phyloP scores from a whole-genome alignment of 352 stramenopile genomes.

The Pythium periplocum region DNA sequence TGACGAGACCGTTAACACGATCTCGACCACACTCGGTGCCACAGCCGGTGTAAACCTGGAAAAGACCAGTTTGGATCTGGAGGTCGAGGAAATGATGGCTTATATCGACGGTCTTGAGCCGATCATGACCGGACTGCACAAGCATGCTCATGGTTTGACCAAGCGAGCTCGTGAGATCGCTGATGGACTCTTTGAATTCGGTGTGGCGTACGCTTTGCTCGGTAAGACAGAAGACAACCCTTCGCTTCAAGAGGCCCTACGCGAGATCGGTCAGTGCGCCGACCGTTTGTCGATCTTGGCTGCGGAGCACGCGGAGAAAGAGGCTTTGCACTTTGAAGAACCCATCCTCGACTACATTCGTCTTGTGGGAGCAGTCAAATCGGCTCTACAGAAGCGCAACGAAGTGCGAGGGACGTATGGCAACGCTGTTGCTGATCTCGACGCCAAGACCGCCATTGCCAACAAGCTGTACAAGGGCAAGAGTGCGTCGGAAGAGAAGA shows the following conservation, averaged over 20 bases:
- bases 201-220: slow-evolving; percentile 93
- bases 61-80: slow-evolving; percentile 88
- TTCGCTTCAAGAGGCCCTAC: slow-evolving; percentile 89
- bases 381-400: slow-evolving; percentile 90
- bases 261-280: slow-evolving; percentile 90
- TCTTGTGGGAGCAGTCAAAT: slow-evolving; percentile 93
- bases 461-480: slow-evolving; percentile 63
- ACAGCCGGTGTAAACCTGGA: slow-evolving; percentile 40
- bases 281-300: slow-evolving; percentile 90
- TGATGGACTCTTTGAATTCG: slow-evolving; percentile 96
- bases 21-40: slow-evolving; percentile 69
- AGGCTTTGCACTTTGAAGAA: slow-evolving; percentile 92
- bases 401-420: slow-evolving; percentile 89
- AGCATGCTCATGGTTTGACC: slow-evolving; percentile 91
- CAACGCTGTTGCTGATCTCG: slow-evolving; percentile 81
- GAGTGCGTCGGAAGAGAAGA: slow-evolving; percentile 76
- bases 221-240: slow-evolving; percentile 92
- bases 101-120: slow-evolving; percentile 95
- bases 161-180: slow-evolving; percentile 94
- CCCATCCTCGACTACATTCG: slow-evolving; percentile 96
- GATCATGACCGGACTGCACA: slow-evolving; percentile 94
- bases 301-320: slow-evolving; percentile 90
- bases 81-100: slow-evolving; percentile 94
- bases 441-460: slow-evolving; percentile 65
- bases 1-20: slow-evolving; percentile 80